These are phyloP conservation scores for Selaginella moellendorffii DNA, from an alignment of 75 land plant genomes.

Conservation along the genomic window DNA sequence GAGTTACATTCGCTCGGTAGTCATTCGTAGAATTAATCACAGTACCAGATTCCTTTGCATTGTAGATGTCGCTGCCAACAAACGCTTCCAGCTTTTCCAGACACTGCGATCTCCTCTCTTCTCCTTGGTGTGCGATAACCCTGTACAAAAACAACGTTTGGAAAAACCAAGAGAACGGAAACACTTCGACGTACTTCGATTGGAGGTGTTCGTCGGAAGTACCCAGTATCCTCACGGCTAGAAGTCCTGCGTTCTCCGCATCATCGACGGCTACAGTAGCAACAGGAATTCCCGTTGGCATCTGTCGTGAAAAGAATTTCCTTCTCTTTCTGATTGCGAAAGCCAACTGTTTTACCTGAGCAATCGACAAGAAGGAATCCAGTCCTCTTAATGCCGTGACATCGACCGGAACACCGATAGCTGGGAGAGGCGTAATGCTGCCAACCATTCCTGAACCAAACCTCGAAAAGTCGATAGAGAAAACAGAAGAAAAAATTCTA, in stretches of 20 bases:
- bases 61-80: too few species aligned
- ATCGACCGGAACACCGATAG: constrained; percentile 86
- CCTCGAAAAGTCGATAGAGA: neutral
- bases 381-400: constrained; percentile 63
- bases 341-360: constrained; percentile 45
- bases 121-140: neutral
- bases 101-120: too few species aligned
- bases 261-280: constrained; percentile 88
- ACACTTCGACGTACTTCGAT: constrained; percentile 28
- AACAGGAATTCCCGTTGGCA: constrained; percentile 94
- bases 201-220: constrained; percentile 24
- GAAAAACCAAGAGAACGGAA: neutral
- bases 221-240: constrained; percentile 70
- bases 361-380: constrained; percentile 84
- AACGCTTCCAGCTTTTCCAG: too few species aligned
- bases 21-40: too few species aligned
- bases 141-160: neutral
- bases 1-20: too few species aligned
- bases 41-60: too few species aligned
- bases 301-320: constrained; percentile 40
- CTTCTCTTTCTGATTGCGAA: too few species aligned
- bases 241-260: constrained; percentile 75
- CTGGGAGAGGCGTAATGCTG: constrained; percentile 81
- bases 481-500: neutral
- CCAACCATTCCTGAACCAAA: constrained; percentile 72